phyloP scores from a whole-genome alignment of 2,329 filamentous ascomycete genomes.

The Xylaria sp. region DNA sequence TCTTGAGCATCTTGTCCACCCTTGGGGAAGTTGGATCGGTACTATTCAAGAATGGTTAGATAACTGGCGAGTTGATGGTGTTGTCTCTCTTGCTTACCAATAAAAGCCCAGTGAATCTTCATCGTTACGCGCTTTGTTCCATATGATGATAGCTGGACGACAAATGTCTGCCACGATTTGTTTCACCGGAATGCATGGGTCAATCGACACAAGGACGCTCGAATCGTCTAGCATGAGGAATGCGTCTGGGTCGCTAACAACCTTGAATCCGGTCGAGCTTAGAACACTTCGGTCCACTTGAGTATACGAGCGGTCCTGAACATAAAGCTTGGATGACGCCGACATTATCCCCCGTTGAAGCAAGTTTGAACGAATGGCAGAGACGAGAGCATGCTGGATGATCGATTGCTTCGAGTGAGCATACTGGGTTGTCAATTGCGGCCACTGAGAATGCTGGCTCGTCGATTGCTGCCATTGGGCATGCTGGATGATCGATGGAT shows the following conservation, averaged over 20 bases:
- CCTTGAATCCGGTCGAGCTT: not conserved
- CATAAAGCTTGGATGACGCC: not conserved
- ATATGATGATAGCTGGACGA: constrained; percentile 11
- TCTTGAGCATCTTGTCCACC: constrained; percentile 6
- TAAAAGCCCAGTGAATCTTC: not conserved
- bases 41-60: not conserved
- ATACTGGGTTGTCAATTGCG: too few species aligned
- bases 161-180: constrained; percentile 8
- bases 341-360: not conserved
- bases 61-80: not conserved
- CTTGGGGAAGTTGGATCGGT: constrained; percentile 10
- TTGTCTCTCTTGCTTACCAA: not conserved
- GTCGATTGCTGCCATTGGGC: not conserved
- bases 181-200: not conserved
- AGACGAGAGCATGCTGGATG: not conserved
- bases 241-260: not conserved
- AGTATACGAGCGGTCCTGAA: not conserved
- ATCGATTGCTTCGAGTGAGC: not conserved
- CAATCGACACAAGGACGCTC: not conserved
- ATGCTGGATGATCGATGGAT: not conserved
- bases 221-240: not conserved
- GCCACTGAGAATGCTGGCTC: not conserved
- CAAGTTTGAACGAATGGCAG: not conserved
- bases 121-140: not conserved
- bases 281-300: not conserved